These are phyloP conservation scores for Penicillium griseofulvum DNA, from an alignment of 2,329 filamentous ascomycete genomes.

Conservation along the genomic window DNA sequence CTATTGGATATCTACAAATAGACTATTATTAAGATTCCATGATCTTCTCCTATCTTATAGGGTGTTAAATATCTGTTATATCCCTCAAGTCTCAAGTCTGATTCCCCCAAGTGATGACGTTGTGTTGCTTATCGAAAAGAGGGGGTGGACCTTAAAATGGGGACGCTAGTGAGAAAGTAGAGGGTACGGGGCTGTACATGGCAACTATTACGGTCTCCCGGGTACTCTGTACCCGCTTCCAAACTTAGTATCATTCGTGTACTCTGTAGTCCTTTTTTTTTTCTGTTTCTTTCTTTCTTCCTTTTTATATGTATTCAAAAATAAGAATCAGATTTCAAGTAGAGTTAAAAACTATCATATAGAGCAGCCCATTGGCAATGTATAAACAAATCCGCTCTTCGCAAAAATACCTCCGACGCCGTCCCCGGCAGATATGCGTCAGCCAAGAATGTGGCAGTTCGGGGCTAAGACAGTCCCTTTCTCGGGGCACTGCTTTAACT, in stretches of 20 bases:
- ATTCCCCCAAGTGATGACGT: constrained; percentile 19
- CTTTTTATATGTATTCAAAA: not conserved
- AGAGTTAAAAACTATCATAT: not conserved
- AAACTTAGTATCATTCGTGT: constrained; percentile 5
- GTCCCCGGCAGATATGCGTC: constrained; percentile 1
- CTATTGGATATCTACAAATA: not conserved
- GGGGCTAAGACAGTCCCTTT: constrained; percentile 2
- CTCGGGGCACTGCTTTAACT: not conserved
- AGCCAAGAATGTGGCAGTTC: constrained; percentile 13
- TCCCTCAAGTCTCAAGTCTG: not conserved
- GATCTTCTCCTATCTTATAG: not conserved
- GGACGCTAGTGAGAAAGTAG: constrained; percentile 9
- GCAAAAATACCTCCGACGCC: constrained; percentile 13
- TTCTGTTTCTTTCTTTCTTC: too few species aligned
- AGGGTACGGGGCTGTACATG: constrained; percentile 9
- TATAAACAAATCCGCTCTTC: constrained; percentile 22
- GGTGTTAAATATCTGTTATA: not conserved
- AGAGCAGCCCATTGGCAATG: constrained; percentile 3
- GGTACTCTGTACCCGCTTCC: constrained; percentile 10
- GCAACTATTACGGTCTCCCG: constrained; percentile 1
- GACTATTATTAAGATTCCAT: not conserved
- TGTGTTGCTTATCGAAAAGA: constrained; percentile 27
- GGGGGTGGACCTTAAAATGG: constrained; percentile 21
- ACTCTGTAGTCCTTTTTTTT: not conserved
- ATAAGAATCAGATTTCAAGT: not conserved